Percentiles rank a stretch among this genome's conserved stretches.
These are phyloP conservation scores for Penicillium sp. DNA, from an alignment of 2,329 filamentous ascomycete genomes.

Conservation along the genomic window DNA sequence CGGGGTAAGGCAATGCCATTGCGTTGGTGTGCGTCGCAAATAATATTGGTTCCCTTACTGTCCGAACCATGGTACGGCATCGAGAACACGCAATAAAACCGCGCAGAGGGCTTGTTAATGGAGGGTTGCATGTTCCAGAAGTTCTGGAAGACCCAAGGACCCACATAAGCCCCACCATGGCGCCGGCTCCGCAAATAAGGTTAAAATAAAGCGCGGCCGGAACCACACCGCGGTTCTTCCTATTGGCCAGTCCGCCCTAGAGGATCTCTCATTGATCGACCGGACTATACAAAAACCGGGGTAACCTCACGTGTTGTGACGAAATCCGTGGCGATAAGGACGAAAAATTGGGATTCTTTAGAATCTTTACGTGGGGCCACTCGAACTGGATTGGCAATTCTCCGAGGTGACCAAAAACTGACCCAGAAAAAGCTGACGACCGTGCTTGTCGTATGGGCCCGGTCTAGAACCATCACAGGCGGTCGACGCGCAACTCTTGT, in stretches of 20 bases:
- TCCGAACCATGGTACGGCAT: constrained; percentile 6
- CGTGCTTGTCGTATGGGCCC: background rate
- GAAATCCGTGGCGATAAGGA: background rate
- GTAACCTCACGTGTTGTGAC: constrained; percentile 1
- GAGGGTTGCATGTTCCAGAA: background rate
- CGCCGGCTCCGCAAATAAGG: constrained; percentile 5
- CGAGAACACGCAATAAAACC: background rate
- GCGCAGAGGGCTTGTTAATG: background rate
- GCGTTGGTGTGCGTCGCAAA: background rate
- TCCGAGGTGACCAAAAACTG: background rate
- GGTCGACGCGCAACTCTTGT: background rate
- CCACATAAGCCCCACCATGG: background rate
- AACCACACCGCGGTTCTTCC: background rate
- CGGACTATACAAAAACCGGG: background rate
- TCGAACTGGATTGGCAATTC: background rate
- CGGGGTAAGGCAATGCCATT: background rate
- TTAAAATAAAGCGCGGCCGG: background rate
- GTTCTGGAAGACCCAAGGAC: background rate
- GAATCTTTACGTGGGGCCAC: background rate
- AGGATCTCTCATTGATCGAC: constrained; percentile 5
- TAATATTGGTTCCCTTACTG: background rate
- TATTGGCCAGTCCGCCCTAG: background rate
- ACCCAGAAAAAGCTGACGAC: background rate
- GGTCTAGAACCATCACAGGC: background rate
- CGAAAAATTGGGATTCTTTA: background rate